Evolutionary conservation across 2,329 filamentous ascomycete species (phyloP).

Genomic region (Calycina marina): DNA sequence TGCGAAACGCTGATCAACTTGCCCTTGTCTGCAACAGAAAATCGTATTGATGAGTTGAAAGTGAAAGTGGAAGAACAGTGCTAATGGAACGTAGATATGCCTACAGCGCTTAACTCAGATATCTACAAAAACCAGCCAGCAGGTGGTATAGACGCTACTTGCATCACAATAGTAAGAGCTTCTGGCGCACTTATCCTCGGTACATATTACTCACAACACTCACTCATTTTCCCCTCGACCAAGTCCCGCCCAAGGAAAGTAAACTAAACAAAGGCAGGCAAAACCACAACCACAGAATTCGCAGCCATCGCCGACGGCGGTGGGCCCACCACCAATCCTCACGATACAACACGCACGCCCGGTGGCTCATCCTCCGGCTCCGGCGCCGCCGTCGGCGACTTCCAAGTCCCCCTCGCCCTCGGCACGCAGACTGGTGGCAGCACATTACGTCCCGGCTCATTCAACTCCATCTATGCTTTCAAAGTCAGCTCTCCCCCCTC

Average conservation of each 20-base stretch:
- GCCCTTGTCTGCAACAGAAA: too few relatives aligned
- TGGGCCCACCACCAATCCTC: slow-evolving; percentile 41
- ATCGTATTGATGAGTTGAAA: neutral
- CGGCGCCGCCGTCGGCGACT: slow-evolving; percentile 49
- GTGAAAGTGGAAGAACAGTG: slow-evolving; percentile 3
- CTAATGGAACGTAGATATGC: slow-evolving; percentile 44
- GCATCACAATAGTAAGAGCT: slow-evolving; percentile 34
- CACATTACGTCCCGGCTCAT: slow-evolving; percentile 47
- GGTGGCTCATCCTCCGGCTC: slow-evolving; percentile 56
- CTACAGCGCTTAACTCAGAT: slow-evolving; percentile 38
- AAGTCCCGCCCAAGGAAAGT: too few relatives aligned
- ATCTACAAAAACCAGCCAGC: slow-evolving; percentile 33
- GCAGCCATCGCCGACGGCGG: slow-evolving; percentile 36
- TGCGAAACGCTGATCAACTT: neutral
- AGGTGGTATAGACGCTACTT: slow-evolving; percentile 34
- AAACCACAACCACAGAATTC: slow-evolving; percentile 51
- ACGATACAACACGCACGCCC: slow-evolving; percentile 36
- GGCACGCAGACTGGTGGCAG: slow-evolving; percentile 55
- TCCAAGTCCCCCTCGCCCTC: slow-evolving; percentile 42
- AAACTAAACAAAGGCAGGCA: too few relatives aligned
- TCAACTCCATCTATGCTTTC: slow-evolving; percentile 47
- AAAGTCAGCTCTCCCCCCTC: slow-evolving; percentile 28
- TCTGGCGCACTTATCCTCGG: slow-evolving; percentile 42
- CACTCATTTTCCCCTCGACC: too few relatives aligned
- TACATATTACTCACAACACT: too few relatives aligned